Evolutionary conservation across 805 yeast species (phyloP), one percentile per base, ranked within the genome.

Genomic region (Barnettozyma vustinii): DNA sequence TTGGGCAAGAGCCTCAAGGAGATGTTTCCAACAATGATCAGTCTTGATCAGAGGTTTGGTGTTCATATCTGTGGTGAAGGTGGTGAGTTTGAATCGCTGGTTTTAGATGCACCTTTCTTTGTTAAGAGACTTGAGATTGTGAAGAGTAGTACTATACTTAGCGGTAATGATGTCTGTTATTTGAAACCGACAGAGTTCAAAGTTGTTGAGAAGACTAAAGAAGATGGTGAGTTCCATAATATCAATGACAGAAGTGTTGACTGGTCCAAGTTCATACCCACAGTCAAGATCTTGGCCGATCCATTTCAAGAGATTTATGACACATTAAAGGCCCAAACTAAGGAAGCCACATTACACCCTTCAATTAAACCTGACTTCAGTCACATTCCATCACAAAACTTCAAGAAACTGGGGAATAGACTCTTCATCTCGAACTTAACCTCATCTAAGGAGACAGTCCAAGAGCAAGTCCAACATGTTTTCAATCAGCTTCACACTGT

Each of bases 1-100:
- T 69, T 94, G 52, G 96, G 95, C 2, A 76, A 77, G 62, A 69
- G 83, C 2, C 69, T 94, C 40, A 77, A 73, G 5, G 77, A 86
- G 52, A 70, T 84, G 54, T 77, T 75, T 48, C 85, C 88, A 1
- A 75, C 70, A 0, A 65, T 94, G 61, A 54, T 71, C 12, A 70
- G 70, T 37, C 68, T 91, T 52, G 84, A 90, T 62, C 51, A 62
- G 9, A 68, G 71, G 64, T 91, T 79, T 66, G 96, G 91, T 2
- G 87, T 91, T 13, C 97, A 92, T 64, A 81, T 94, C 0, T 94
- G 99, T 69, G 99, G 99, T 13, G 99, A 94, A 71, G 99, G 99
- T 32, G 99, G 99, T 1, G 99, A 94, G 65, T 94, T 89, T 65
- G 99, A 94, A 64, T 84, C 97, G 0, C 70, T 92, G 56, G 98